Evolutionary conservation across 2,329 filamentous ascomycete genomes (phyloP), one percentile per base, ranked within the genome.

Genomic region (Scleromitrula shiraiana): DNA sequence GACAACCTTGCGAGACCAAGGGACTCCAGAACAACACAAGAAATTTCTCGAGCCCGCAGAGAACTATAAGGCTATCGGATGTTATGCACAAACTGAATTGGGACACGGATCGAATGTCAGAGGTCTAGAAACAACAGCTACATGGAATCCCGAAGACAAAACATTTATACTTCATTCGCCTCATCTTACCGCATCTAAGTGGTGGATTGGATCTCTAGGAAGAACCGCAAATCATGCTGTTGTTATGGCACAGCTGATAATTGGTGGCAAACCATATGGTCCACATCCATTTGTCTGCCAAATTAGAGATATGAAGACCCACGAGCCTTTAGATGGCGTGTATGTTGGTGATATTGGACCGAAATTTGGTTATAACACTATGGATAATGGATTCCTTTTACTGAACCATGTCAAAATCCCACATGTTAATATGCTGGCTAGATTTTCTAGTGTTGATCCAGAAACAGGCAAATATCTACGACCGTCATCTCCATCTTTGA

Each of bases 161-260:
- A 86, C 80, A 3, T 89, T 90, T 59, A 82, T 73, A 12, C 72
- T 90, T 29, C 80, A 89, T 65, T 87, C 83, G 0, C 85, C 85
- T 8, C 73, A 79, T 52, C 71, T 89, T 48, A 89, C 85, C 2
- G 77, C 85, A 0, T 83, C 82, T 27, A 91, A 91, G 63, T 91
- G 85, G 85, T 90, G 86, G 86, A 88, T 88, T 57, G 86, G 86
- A 1, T 85, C 83, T 9, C 73, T 90, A 3, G 86, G 85, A 43
- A 75, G 83, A 57, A 82, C 82, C 2, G 85, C 86, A 37, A 90
- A 87, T 62, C 75, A 88, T 60, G 85, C 85, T 1, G 79, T 87
- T 2, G 83, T 90, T 3, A 88, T 90, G 74, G 85, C 86, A 0
- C 85, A 89, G 66, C 72, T 90, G 23, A 76, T 82, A 53, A 75